Percentiles rank a stretch among this genome's conserved stretches.
These are phyloP conservation scores for Russula compacta DNA, from an alignment of 768 basidiomycete genomes.

Conservation along the genomic window DNA sequence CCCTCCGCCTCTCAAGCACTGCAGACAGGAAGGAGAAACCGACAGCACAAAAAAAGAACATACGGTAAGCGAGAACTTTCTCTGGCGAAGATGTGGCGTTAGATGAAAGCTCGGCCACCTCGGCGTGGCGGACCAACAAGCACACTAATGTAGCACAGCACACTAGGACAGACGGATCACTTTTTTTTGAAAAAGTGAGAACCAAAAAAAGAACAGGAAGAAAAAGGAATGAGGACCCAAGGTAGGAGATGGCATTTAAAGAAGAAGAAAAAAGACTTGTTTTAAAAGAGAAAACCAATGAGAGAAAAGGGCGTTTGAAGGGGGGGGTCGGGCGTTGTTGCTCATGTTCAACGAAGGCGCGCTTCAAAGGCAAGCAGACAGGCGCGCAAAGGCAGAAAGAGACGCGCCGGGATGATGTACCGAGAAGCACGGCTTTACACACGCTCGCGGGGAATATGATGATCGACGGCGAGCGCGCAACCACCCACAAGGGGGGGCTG, in stretches of 20 bases:
- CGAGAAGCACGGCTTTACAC: conserved; percentile 14
- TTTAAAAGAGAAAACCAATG: no score
- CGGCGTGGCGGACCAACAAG: no score
- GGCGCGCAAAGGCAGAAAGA: neutral
- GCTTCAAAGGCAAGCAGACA: neutral
- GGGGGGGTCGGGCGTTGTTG: neutral
- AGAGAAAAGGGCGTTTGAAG: neutral
- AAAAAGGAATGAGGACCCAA: neutral
- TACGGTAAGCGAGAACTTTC: no score
- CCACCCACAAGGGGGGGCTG: neutral
- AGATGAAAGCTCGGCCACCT: no score
- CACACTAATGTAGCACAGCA: no score
- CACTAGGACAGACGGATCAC: no score
- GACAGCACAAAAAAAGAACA: no score
- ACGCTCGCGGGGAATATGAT: conserved; percentile 6
- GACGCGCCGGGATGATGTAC: conserved; percentile 6
- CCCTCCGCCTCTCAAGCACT: no score
- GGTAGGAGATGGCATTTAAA: no score
- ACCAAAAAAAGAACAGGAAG: neutral
- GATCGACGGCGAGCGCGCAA: conserved; percentile 18
- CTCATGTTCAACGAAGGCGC: neutral
- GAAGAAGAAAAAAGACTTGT: no score
- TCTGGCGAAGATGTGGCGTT: no score
- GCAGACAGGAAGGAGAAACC: no score
- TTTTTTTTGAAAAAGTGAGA: neutral